Conservation (phyloP, 495 filamentous ascomycete species). For the Hypoxylon trugodes region DNA sequence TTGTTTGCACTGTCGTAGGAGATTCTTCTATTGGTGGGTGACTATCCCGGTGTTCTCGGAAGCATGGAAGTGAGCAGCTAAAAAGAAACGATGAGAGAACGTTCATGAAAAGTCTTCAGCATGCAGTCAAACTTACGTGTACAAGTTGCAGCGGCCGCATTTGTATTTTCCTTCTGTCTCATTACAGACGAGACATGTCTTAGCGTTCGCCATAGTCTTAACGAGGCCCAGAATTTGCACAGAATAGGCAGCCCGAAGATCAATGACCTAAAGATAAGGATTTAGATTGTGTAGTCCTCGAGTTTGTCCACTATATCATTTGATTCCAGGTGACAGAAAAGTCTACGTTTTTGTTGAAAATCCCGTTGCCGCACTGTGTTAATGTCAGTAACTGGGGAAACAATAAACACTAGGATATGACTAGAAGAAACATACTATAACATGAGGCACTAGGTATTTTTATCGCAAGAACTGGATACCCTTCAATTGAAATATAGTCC, state of each 20-base stretch:
- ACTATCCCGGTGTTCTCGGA: constrained; percentile 64
- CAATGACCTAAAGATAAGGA: neutral
- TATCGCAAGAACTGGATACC: too few relatives aligned
- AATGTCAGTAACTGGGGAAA: too few relatives aligned
- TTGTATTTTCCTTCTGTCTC: constrained; percentile 65
- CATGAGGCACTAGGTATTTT: too few relatives aligned
- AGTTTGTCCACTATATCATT: neutral
- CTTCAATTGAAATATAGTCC: neutral
- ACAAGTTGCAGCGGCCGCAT: constrained; percentile 65
- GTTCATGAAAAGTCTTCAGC: neutral
- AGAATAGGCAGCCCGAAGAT: neutral
- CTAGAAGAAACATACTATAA: too few relatives aligned
- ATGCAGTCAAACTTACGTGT: constrained; percentile 58
- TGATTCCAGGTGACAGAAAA: neutral
- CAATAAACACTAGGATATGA: too few relatives aligned
- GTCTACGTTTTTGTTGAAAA: neutral
- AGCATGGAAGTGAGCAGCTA: constrained; percentile 77
- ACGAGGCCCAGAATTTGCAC: neutral
- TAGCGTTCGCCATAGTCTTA: constrained; percentile 25
- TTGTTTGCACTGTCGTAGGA: neutral
- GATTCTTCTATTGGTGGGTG: constrained; percentile 32
- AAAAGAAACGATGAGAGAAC: constrained; percentile 9
- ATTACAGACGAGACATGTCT: constrained; percentile 63
- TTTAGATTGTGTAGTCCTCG: neutral
- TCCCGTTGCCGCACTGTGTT: too few relatives aligned